A percentile compares a stretch with the other conserved stretches of the same genome.
Evolutionary conservation across 495 filamentous ascomycete species (phyloP).

Genomic region (Bacidia gigantensis): DNA sequence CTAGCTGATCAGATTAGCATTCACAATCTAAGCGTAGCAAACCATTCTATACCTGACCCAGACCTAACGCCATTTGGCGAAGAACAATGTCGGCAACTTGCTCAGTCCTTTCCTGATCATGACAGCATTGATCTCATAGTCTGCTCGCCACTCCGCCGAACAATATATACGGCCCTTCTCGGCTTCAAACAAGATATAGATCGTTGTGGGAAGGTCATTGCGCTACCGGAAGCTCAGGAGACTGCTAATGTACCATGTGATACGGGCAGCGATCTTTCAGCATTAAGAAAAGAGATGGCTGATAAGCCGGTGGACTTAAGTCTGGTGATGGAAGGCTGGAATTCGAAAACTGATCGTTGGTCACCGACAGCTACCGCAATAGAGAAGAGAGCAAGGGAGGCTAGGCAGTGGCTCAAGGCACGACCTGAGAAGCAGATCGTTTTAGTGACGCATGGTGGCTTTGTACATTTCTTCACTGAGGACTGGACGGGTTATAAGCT

Average conservation of each 20-base stretch:
- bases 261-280: constrained; percentile 44
- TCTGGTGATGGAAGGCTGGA: constrained; percentile 51
- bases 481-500: constrained; percentile 52
- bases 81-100: constrained; percentile 56
- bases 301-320: constrained; percentile 48
- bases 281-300: constrained; percentile 32
- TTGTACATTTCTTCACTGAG: constrained; percentile 66
- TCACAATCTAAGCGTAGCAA: constrained; percentile 65
- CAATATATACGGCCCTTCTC: constrained; percentile 65
- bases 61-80: constrained; percentile 63
- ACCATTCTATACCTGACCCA: constrained; percentile 65
- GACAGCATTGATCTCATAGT: constrained; percentile 55
- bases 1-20: constrained; percentile 32
- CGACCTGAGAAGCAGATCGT: constrained; percentile 47
- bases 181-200: constrained; percentile 47
- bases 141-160: constrained; percentile 72
- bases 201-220: constrained; percentile 42
- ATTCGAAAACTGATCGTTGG: constrained; percentile 50
- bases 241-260: constrained; percentile 66
- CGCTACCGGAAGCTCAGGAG: constrained; percentile 73
- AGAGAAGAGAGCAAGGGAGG: constrained; percentile 45
- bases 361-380: constrained; percentile 44
- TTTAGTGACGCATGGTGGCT: constrained; percentile 60
- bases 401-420: constrained; percentile 53
- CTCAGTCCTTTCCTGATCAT: constrained; percentile 48